Evolutionary conservation across 2,329 filamentous ascomycete genomes (phyloP), one percentile per base, ranked within the genome.

Genomic region (Fusarium dlaminii): DNA sequence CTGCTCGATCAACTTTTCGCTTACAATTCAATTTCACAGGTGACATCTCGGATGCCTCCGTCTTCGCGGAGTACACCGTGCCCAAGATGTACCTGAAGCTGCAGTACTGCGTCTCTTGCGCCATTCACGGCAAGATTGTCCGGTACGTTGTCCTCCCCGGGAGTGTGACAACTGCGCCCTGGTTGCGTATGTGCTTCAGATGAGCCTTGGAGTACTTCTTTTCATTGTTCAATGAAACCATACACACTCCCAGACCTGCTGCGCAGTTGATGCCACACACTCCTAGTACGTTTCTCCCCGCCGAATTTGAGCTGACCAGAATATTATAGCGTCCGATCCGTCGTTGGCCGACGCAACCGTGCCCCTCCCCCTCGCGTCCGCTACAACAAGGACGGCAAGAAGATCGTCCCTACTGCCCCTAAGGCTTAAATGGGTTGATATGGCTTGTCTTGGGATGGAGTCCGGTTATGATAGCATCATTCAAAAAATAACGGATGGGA

Each of bases 31-130:
- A 22, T 22, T 63, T 51, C 66, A 66, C 83, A 98, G 96, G 96
- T 95, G 96, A 99, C 94, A 99, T 99, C 90, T 98, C 95, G 80
- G 96, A 99, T 87, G 96, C 97, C 84, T 98, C 96, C 84, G 96
- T 99, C 88, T 99, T 98, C 89, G 87, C 93, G 83, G 96, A 99
- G 90, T 99, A 99, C 91, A 95, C 95, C 81, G 96, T 99, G 84
- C 96, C 96, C 89, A 99, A 99, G 94, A 99, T 99, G 97, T 99
- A 99, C 94, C 91, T 99, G 89, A 99, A 99, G 93, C 93, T 99
- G 87, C 96, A 99, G 91, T 99, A 99, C 94, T 99, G 96, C 88
- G 96, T 99, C 85, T 98, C 96, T 88, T 99, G 96, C 89, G 96
- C 96, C 84, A 99, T 99, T 81, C 96, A 99, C 91, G 96, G 96